Evolutionary conservation across 2,329 filamentous ascomycete genomes (phyloP).

Genomic region (Colletotrichum spinosum): DNA sequence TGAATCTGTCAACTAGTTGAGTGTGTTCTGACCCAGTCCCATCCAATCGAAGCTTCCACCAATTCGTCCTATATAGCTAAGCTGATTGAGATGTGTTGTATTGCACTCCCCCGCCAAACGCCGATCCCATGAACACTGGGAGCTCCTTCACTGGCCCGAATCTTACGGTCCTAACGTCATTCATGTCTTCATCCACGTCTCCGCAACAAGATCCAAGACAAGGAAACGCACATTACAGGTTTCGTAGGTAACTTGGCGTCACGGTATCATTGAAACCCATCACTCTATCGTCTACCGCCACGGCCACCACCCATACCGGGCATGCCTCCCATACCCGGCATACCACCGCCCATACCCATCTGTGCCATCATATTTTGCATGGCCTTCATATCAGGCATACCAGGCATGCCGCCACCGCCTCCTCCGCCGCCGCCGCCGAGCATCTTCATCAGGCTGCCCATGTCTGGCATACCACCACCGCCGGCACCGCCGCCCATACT

Average conservation of each 20-base stretch:
- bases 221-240: too few relatives aligned
- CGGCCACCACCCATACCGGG: slow-evolving; percentile 67
- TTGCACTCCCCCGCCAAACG: slow-evolving; percentile 40
- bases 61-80: too few relatives aligned
- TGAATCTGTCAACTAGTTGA: too few relatives aligned
- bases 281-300: slow-evolving; percentile 80
- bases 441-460: slow-evolving; percentile 89
- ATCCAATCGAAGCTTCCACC: too few relatives aligned
- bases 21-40: too few relatives aligned
- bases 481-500: slow-evolving; percentile 85
- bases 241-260: background rate
- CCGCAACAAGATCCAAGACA: background rate
- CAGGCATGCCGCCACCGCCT: slow-evolving; percentile 71
- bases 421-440: slow-evolving; percentile 81
- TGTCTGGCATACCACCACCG: slow-evolving; percentile 62
- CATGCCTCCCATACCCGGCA: slow-evolving; percentile 70
- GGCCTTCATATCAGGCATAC: slow-evolving; percentile 77
- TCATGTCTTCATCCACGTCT: slow-evolving; percentile 22
- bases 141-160: slow-evolving; percentile 4
- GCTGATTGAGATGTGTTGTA: background rate
- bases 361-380: slow-evolving; percentile 86
- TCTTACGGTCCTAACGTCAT: background rate
- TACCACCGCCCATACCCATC: slow-evolving; percentile 70
- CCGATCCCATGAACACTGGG: slow-evolving; percentile 12
- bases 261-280: background rate